Percentiles rank a stretch among this genome's conserved stretches.
These are phyloP conservation scores for Globisporangium yorkense DNA, from an alignment of 352 stramenopile genomes.

Conservation along the genomic window DNA sequence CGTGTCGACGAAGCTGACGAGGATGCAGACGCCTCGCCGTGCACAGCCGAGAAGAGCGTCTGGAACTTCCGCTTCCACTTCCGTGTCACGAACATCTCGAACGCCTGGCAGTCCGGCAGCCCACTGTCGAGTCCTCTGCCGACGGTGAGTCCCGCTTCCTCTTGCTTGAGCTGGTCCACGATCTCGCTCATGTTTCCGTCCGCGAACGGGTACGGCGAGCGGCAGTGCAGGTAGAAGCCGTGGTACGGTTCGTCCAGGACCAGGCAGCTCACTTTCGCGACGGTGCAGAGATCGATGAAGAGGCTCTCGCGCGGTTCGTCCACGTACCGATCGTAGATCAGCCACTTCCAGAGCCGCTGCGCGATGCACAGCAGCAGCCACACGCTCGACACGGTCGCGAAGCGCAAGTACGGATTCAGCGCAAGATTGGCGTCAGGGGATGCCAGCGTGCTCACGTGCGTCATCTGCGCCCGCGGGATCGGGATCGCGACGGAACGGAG, in stretches of 20 bases:
- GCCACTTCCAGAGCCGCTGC: constrained; percentile 87
- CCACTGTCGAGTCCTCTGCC: constrained; percentile 80
- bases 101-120: constrained; percentile 83
- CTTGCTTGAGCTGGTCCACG: constrained; percentile 87
- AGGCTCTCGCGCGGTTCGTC: constrained; percentile 58
- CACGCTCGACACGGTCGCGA: constrained; percentile 84
- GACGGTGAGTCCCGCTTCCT: constrained; percentile 81
- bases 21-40: constrained; percentile 9
- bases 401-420: constrained; percentile 86
- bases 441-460: constrained; percentile 39
- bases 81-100: constrained; percentile 89
- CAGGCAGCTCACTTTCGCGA: constrained; percentile 91
- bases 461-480: constrained; percentile 48
- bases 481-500: constrained; percentile 41
- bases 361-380: constrained; percentile 68
- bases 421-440: constrained; percentile 31
- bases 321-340: constrained; percentile 82
- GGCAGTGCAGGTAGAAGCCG: constrained; percentile 94
- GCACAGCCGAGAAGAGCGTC: constrained; percentile 39
- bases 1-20: not conserved
- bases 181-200: constrained; percentile 92
- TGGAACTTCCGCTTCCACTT: constrained; percentile 85
- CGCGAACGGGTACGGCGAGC: constrained; percentile 89
- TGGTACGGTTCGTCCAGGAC: constrained; percentile 91
- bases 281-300: constrained; percentile 93